phyloP scores from a whole-genome alignment of 1,284 basidiomycete species.

The Macrocystidia cucumis region DNA sequence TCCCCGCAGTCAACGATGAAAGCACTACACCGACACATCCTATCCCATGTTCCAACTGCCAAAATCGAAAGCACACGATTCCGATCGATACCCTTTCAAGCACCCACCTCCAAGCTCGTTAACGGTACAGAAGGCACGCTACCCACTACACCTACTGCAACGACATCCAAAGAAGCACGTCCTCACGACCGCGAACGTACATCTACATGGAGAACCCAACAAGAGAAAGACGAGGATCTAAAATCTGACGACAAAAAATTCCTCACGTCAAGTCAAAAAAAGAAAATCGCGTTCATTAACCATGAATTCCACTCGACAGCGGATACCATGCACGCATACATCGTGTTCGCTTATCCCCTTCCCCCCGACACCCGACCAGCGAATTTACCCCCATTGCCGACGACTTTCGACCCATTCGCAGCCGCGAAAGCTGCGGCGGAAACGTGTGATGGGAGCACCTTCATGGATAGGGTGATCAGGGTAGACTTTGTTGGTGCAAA shows the following conservation, averaged over 20 bases:
- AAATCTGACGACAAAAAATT: constrained; percentile 54
- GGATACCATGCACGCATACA: constrained; percentile 75
- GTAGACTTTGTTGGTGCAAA: constrained; percentile 59
- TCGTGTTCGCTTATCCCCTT: constrained; percentile 74
- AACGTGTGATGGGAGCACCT: constrained; percentile 64
- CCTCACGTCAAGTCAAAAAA: constrained; percentile 83
- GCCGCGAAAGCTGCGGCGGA: constrained; percentile 59
- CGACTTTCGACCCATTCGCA: constrained; percentile 62
- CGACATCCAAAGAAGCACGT: constrained; percentile 26
- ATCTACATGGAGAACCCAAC: constrained; percentile 60
- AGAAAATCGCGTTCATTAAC: constrained; percentile 92
- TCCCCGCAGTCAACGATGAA: constrained; percentile 48
- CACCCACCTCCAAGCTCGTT: constrained; percentile 59
- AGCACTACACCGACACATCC: constrained; percentile 65
- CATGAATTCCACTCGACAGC: constrained; percentile 75
- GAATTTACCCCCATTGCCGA: constrained; percentile 50
- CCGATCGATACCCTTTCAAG: constrained; percentile 83
- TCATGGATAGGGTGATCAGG: constrained; percentile 70
- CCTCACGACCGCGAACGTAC: constrained; percentile 54
- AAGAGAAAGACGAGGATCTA: constrained; percentile 28
- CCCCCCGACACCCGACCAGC: constrained; percentile 32
- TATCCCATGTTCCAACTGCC: constrained; percentile 58
- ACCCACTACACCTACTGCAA: constrained; percentile 19
- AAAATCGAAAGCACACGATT: constrained; percentile 89
- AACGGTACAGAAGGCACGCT: constrained; percentile 9